Evolutionary conservation across 2,329 filamentous ascomycete species (phyloP), one percentile per base, ranked within the genome.

Genomic region (Thelonectria discophora): DNA sequence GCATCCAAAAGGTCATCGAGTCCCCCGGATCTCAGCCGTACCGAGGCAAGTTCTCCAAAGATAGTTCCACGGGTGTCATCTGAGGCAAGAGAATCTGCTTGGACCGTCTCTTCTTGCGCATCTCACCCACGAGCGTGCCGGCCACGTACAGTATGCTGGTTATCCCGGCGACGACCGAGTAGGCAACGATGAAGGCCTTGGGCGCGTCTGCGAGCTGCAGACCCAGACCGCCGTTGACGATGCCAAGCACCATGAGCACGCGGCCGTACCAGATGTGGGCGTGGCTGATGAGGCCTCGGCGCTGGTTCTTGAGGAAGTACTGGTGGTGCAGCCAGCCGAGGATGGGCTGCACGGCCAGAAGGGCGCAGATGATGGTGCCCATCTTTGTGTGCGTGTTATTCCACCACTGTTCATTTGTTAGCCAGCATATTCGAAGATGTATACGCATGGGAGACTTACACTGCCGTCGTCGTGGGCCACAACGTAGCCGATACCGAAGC

Each of bases 221-320:
- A 3, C 88, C 88, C 4, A 90, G 74, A 0, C 87, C 88, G 57
- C 88, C 88, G 68, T 90, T 90, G 67, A 90, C 72, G 46, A 89
- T 79, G 24, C 86, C 88, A 3, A 89, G 71, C 17, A 84, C 57
- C 64, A 90, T 84, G 45, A 90, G 73, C 1, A 77, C 68, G 17
- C 88, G 82, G 12, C 88, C 88, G 68, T 82, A 87, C 86, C 86
- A 90, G 66, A 88, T 83, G 70, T 90, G 88, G 1, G 78, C 71
- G 65, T 88, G 75, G 64, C 85, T 87, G 63, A 88, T 71, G 42
- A 78, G 15, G 7, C 82, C 82, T 37, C 87, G 84, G 24, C 69
- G 46, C 54, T 80, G 75, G 55, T 82, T 73, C 70, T 79, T 80
- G 58, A 80, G 67, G 73, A 79, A 90, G 69, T 85, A 74, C 32